phyloP scores from a whole-genome alignment of 2,329 filamentous ascomycete species.

The Nothopassalora personata region DNA sequence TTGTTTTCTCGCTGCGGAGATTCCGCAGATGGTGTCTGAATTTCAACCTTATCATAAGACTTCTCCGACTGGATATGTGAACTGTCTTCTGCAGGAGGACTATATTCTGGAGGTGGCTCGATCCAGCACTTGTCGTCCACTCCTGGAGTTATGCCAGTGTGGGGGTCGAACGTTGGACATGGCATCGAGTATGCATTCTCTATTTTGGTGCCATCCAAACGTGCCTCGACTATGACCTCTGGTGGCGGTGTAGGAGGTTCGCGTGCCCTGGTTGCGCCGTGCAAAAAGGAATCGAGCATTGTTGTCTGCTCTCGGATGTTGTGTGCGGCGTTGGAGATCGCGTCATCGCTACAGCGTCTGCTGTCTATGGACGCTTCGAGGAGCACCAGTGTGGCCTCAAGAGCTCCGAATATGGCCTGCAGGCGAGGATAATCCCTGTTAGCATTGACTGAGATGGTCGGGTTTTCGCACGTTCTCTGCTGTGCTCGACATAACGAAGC shows the following conservation, averaged over 20 bases:
- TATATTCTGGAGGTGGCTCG: conserved; percentile 29
- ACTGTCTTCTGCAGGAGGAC: conserved; percentile 12
- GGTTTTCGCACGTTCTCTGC: conserved; percentile 6
- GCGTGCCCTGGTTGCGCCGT: neutral
- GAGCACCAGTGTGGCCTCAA: conserved; percentile 5
- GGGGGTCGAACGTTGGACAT: conserved; percentile 1
- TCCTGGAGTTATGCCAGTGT: conserved; percentile 21
- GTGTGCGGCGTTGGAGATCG: conserved; percentile 9
- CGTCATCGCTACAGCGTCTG: neutral
- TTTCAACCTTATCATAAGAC: conserved; percentile 11
- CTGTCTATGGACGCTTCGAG: neutral
- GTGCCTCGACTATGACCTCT: neutral
- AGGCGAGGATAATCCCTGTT: conserved; percentile 7
- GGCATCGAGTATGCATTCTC: neutral
- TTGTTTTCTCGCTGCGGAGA: conserved; percentile 10
- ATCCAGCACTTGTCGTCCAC: conserved; percentile 23
- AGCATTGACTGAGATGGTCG: neutral
- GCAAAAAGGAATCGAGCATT: conserved; percentile 19
- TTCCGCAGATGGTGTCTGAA: neutral
- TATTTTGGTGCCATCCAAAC: neutral
- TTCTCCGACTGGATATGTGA: conserved; percentile 12
- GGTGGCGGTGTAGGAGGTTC: conserved; percentile 20
- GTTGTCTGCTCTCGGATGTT: conserved; percentile 21
- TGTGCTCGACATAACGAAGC: conserved; percentile 21
- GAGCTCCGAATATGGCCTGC: conserved; percentile 8